These are phyloP conservation scores for Leishmania braziliensis DNA, from an alignment of 208 protist species.

Conservation along the genomic window DNA sequence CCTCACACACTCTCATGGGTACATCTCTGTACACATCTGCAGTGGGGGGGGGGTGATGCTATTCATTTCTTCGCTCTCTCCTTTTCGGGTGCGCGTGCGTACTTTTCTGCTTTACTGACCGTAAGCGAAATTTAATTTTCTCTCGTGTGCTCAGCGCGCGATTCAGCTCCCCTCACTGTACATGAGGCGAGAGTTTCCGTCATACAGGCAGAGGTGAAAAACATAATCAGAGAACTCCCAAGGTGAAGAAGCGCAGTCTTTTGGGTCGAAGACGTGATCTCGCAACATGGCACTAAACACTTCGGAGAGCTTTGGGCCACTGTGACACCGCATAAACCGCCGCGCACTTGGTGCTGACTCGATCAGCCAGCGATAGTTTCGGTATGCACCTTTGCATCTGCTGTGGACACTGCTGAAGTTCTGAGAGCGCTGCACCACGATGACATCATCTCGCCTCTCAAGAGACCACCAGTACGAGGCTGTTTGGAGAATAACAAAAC, in stretches of 20 bases:
- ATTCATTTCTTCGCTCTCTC: neutral
- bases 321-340: conserved; percentile 15
- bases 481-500: conserved; percentile 58
- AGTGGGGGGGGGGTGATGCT: neutral
- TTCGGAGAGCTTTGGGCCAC: conserved; percentile 14
- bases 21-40: neutral
- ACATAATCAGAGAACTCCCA: conserved; percentile 37
- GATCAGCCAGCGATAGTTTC: conserved; percentile 37
- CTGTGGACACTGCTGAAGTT: conserved; percentile 63
- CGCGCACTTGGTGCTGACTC: conserved; percentile 40
- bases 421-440: conserved; percentile 56
- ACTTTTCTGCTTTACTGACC: neutral
- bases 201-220: conserved; percentile 25
- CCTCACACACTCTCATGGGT: neutral
- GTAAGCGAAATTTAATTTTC: too few relatives aligned
- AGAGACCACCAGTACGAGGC: conserved; percentile 62
- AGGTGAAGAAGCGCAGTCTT: conserved; percentile 26
- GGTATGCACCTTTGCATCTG: conserved; percentile 48
- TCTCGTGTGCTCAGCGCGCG: too few relatives aligned
- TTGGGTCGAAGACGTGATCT: conserved; percentile 31
- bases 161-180: neutral
- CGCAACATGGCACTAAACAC: conserved; percentile 27
- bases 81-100: neutral
- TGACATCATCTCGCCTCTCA: conserved; percentile 42
- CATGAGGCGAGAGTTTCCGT: neutral